A percentile compares a stretch with the other conserved stretches of the same genome.
phyloP scores from a whole-genome alignment of 805 yeast genomes.

The Zygoascus tannicola region DNA sequence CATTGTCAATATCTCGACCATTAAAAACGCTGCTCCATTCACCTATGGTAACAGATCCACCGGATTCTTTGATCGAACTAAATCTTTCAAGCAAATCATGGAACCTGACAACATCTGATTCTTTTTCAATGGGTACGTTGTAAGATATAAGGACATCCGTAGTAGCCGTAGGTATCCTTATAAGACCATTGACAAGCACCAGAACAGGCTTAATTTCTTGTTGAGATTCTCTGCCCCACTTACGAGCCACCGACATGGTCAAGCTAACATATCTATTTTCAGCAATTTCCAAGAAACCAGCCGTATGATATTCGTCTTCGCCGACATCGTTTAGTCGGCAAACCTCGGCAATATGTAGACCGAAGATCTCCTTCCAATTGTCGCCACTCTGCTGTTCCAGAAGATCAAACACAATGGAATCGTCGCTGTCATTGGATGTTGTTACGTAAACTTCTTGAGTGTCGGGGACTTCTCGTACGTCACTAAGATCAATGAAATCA shows the following conservation, averaged over 20 bases:
- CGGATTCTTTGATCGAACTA: background rate
- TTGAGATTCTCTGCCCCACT: constrained; percentile 41
- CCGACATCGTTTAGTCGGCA: constrained; percentile 19
- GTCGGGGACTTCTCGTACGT: constrained; percentile 78
- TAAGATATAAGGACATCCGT: constrained; percentile 57
- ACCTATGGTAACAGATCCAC: background rate
- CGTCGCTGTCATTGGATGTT: constrained; percentile 18
- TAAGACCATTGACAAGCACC: constrained; percentile 46
- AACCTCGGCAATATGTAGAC: constrained; percentile 22
- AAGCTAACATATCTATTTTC: background rate
- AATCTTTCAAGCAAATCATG: background rate
- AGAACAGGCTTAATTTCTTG: constrained; percentile 29
- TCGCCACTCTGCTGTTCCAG: constrained; percentile 31
- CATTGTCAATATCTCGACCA: background rate
- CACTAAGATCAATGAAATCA: constrained; percentile 65
- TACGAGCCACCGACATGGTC: constrained; percentile 29
- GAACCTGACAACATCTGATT: background rate
- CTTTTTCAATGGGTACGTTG: constrained; percentile 39
- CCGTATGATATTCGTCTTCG: background rate
- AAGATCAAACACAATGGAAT: constrained; percentile 32
- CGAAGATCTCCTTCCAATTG: constrained; percentile 14
- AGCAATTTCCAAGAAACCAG: background rate
- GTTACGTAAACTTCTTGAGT: constrained; percentile 83
- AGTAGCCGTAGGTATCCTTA: constrained; percentile 40
- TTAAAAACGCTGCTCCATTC: background rate